Percentiles rank a stretch among this genome's conserved stretches.
Conservation (phyloP, 2,329 filamentous ascomycete species). For the Alternaria arborescens region DNA sequence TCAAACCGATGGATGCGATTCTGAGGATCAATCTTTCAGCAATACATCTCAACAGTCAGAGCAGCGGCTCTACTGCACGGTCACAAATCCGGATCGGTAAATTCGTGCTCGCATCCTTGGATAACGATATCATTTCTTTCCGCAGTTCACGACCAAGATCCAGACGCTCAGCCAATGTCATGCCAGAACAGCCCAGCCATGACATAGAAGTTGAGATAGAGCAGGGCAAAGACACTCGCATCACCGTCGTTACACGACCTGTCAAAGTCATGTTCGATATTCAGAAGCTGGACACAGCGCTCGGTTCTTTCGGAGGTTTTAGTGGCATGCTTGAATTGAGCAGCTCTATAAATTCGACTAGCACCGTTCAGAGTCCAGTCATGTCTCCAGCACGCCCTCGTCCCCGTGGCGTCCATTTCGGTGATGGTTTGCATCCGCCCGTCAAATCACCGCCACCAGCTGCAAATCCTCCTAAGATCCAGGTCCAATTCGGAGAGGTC, state of each 20-base stretch:
- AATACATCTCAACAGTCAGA: conserved; percentile 37
- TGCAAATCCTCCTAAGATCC: conserved; percentile 66
- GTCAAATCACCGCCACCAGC: conserved; percentile 22
- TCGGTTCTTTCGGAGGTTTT: conserved; percentile 88
- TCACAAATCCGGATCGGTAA: conserved; percentile 50
- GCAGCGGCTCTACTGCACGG: conserved; percentile 18
- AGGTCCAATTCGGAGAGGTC: conserved; percentile 78
- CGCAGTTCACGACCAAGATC: conserved; percentile 44
- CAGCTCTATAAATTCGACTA: conserved; percentile 79
- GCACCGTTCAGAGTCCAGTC: conserved; percentile 57
- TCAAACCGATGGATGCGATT: conserved; percentile 40
- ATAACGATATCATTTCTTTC: conserved; percentile 62
- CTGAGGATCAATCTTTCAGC: conserved; percentile 34
- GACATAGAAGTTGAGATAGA: conserved; percentile 48
- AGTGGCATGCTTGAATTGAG: conserved; percentile 91
- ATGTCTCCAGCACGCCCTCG: conserved; percentile 41
- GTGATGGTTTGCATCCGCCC: conserved; percentile 52
- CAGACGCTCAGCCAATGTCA: conserved; percentile 31
- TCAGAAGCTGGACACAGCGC: conserved; percentile 81
- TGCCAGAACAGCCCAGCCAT: conserved; percentile 34
- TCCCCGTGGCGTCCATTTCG: conserved; percentile 66
- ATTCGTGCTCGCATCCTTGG: conserved; percentile 58
- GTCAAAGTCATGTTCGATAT: conserved; percentile 80
- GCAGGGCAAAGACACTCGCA: conserved; percentile 39
- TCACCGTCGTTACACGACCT: conserved; percentile 78